A percentile compares a stretch with the other conserved stretches of the same genome.
These are phyloP conservation scores for Thalia dealbata DNA, from an alignment of 176 grass and related monocot genomes.

Conservation along the genomic window DNA sequence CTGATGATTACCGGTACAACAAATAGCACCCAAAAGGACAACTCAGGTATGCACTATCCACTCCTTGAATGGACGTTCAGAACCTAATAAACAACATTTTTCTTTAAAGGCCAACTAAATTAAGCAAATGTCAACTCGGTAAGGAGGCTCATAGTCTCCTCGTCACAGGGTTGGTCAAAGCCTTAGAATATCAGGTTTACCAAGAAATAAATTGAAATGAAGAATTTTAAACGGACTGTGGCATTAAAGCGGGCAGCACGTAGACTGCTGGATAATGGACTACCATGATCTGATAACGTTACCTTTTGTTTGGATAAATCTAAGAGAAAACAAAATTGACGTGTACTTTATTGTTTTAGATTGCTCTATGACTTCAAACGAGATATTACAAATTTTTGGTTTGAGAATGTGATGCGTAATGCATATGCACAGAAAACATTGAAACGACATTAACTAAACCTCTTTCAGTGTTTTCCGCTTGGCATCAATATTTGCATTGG, in stretches of 20 bases:
- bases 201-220: background rate
- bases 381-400: background rate
- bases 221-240: background rate
- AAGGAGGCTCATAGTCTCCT: background rate
- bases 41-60: no score
- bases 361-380: background rate
- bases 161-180: background rate
- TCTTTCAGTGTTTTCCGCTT: constrained; percentile 53
- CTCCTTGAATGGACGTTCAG: no score
- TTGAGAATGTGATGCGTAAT: background rate
- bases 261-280: background rate
- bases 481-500: constrained; percentile 62
- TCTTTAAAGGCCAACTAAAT: background rate
- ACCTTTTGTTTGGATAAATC: background rate
- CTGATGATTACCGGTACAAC: background rate
- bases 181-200: background rate
- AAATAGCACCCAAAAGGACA: background rate
- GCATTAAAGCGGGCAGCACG: background rate
- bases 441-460: constrained; percentile 32
- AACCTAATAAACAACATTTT: background rate
- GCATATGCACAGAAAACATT: background rate
- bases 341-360: background rate
- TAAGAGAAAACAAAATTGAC: background rate
- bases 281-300: background rate
- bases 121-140: background rate